A percentile compares a stretch with the other conserved stretches of the same genome.
These are phyloP conservation scores for Asterionellopsis glacialis DNA, from an alignment of 108 stramenopile species.

Conservation along the genomic window DNA sequence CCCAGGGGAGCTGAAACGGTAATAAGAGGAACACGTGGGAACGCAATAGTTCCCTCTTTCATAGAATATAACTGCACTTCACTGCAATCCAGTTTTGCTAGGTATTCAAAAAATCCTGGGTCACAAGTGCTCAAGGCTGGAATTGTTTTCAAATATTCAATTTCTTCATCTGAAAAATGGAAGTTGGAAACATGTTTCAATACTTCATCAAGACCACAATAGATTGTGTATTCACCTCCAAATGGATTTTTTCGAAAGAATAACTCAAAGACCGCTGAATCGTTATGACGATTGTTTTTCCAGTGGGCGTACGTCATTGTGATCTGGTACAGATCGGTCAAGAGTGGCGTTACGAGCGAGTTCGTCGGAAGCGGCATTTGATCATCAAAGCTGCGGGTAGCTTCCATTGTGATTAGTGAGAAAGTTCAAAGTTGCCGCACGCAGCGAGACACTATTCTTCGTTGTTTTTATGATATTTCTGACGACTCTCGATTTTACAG, in stretches of 20 bases:
- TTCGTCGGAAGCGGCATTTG: constrained; percentile 20
- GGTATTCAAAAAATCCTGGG: constrained; percentile 84
- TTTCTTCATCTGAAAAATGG: constrained; percentile 69
- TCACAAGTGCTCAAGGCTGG: constrained; percentile 66
- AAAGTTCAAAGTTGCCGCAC: no score
- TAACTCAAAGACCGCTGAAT: constrained; percentile 81
- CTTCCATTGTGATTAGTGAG: no score
- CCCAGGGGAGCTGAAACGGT: constrained; percentile 87
- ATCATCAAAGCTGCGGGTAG: not conserved
- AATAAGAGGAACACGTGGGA: constrained; percentile 80
- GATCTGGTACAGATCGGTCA: constrained; percentile 98
- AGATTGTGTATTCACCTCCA: constrained; percentile 88
- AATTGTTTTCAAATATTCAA: constrained; percentile 73
- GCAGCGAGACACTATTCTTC: no score
- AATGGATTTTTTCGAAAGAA: constrained; percentile 99
- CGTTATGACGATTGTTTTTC: constrained; percentile 80
- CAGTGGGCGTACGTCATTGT: constrained; percentile 99
- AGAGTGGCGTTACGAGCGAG: constrained; percentile 79
- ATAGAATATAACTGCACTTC: constrained; percentile 71
- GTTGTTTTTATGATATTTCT: not conserved
- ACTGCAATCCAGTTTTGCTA: constrained; percentile 72
- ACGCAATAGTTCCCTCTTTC: constrained; percentile 84
- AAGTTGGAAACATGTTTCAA: constrained; percentile 69
- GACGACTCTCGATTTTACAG: not conserved
- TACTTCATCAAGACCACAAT: constrained; percentile 92